Evolutionary conservation across 768 basidiomycete genomes (phyloP), one percentile per base, ranked within the genome.

Genomic region (Calocybe cyanea): DNA sequence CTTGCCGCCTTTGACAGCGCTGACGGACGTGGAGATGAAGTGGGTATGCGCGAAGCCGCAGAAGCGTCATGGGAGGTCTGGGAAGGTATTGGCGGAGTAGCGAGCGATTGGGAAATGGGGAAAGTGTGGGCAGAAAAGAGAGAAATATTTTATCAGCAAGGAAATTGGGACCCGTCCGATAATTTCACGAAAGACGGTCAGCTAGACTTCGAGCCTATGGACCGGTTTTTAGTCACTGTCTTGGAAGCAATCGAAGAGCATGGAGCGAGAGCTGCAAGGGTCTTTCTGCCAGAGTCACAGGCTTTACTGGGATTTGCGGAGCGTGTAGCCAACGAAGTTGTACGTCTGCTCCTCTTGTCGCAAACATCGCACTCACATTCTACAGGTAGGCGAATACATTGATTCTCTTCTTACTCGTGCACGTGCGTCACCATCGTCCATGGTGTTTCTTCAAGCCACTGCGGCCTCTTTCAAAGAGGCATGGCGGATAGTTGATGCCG

Each of bases 61-160:
- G 80, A 80, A 45, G 79, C 88, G 0, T 85, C 88, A 57, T 97
- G 92, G 92, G 80, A 86, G 51, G 80, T 96, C 0, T 87, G 85
- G 77, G 46, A 48, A 9, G 50, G 50, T 20, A 41, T 31, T 10
- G 41, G 50, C 3, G 45, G 41, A 11, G 20, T 53, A 11, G 46
- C 49, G 10, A 62, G 70, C 9, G 87, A 91, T 46, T 94, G 90
- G 90, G 94, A 95, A 64, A 82, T 96, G 73, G 90, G 90, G 0
- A 85, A 91, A 53, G 85, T 94, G 14, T 99, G 95, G 91, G 84
- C 89, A 1, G 94, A 99, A 66, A 94, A 95, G 69, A 71, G 87
- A 36, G 93, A 95, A 62, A 83, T 97, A 17, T 92, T 98, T 56
- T 97, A 95, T 63, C 86, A 92, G 52, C 78, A 80, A 46, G 81